These are phyloP conservation scores for Xerocomellus chrysenteron DNA, from an alignment of 768 basidiomycete species.

Conservation along the genomic window DNA sequence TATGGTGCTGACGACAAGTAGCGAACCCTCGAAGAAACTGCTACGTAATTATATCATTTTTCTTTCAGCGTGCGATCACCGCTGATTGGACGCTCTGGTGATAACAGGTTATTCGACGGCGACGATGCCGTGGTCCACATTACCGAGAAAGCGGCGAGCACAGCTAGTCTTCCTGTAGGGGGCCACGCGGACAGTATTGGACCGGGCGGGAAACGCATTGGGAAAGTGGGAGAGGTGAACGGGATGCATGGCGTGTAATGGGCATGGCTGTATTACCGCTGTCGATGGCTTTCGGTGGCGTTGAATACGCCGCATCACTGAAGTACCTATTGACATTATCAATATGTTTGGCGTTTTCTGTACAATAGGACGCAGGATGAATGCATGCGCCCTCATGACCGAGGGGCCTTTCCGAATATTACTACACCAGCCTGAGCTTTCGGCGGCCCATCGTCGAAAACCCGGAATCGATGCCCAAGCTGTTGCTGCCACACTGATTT, in stretches of 20 bases:
- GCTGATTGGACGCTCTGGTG: too few species aligned
- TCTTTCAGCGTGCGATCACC: background rate
- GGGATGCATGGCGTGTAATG: background rate
- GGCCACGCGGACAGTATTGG: background rate
- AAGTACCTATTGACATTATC: too few species aligned
- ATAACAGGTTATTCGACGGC: slow-evolving; percentile 7
- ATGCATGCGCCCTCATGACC: too few species aligned
- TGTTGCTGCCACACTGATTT: too few species aligned
- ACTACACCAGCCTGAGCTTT: too few species aligned
- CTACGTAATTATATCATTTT: background rate
- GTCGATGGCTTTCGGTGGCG: background rate
- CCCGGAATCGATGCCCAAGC: too few species aligned
- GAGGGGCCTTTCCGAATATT: too few species aligned
- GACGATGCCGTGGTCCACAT: slow-evolving; percentile 1
- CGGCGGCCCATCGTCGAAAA: too few species aligned
- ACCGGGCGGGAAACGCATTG: background rate
- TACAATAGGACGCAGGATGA: too few species aligned
- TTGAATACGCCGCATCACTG: background rate
- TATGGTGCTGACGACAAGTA: background rate
- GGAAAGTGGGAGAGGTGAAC: too few species aligned
- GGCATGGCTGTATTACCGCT: background rate
- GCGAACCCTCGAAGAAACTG: slow-evolving; percentile 11
- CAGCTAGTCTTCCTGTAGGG: background rate
- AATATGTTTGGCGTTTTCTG: too few species aligned
- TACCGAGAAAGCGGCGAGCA: background rate